Conservation (phyloP, 345 rosid genomes). For the Mallotus nudiflorus region DNA sequence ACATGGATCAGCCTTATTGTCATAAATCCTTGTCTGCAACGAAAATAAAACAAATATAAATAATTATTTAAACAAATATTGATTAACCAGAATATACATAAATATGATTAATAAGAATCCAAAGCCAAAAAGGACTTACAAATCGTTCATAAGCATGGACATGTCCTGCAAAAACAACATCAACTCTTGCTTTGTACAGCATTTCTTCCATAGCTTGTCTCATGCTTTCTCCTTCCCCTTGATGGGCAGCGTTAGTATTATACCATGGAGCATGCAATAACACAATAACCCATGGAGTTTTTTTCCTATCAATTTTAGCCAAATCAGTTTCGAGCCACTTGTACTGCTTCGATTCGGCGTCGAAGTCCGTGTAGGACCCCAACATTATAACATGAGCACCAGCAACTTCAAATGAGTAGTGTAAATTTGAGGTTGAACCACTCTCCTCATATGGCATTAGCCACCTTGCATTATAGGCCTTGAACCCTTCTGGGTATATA, state of each 20-base stretch:
- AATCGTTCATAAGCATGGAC: constrained; percentile 97
- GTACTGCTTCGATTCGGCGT: constrained; percentile 61
- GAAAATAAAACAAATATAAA: neutral
- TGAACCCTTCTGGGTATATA: constrained; percentile 59
- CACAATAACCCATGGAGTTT: constrained; percentile 83
- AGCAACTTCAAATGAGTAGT: constrained; percentile 78
- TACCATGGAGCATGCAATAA: constrained; percentile 92
- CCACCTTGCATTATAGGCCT: constrained; percentile 83
- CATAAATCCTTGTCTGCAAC: constrained; percentile 63
- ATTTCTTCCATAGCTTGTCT: constrained; percentile 72
- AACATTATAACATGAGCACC: constrained; percentile 63
- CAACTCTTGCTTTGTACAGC: constrained; percentile 71
- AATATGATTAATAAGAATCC: neutral
- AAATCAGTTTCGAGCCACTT: constrained; percentile 68
- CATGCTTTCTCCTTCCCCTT: constrained; percentile 93
- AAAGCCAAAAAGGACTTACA: constrained; percentile 39
- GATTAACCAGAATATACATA: neutral
- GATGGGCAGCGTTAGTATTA: constrained; percentile 77
- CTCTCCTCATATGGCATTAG: constrained; percentile 77
- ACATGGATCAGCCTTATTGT: constrained; percentile 67
- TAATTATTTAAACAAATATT: neutral
- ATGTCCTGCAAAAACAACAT: constrained; percentile 78
- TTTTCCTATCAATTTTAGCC: constrained; percentile 53
- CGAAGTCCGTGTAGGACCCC: constrained; percentile 74
- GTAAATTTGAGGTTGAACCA: constrained; percentile 69